Evolutionary conservation across 2,329 filamentous ascomycete genomes (phyloP), one percentile per base, ranked within the genome.

Genomic region (Tolypocladium paradoxum): DNA sequence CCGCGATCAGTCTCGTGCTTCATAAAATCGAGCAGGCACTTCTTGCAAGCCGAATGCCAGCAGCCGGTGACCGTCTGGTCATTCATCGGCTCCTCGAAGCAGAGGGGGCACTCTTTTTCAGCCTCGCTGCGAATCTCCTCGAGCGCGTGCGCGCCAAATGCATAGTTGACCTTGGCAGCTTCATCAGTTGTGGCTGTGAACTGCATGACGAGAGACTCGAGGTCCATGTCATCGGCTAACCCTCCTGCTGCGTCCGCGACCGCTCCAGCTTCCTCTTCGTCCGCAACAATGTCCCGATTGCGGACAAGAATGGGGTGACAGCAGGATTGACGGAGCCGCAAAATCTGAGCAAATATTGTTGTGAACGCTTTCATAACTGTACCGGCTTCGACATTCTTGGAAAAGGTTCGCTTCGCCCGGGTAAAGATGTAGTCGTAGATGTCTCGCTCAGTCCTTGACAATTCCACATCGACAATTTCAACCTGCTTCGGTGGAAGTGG

Each of bases 1-100:
- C 84, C 83, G 54, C 86, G 89, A 59, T 89, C 84, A 5, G 78
- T 85, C 66, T 96, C 87, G 63, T 96, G 90, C 57, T 87, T 83
- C 63, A 99, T 95, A 61, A 90, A 96, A 60, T 90, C 84, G 2
- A 95, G 73, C n/a, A 97, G 73, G 62, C 93, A 99, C 57, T 88
- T 86, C 70, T 93, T 96, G 73, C 93, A 99, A 1, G 93, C 91
- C 35, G 89, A 95, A 68, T 99, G 93, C 90, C 93, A 99, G 70
- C 93, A 99, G 0, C 90, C 89, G 0, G 93, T 97, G 1, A 99
- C 93, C 0, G 88, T 87, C 64, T 95, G 92, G 52, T 96, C 87
- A 40, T 89, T 81, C 90, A 97, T 97, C 4, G 91, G 90, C 67
- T 97, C 93, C 67, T 97, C 92, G 4, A 88, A 83, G 70, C 93